Evolutionary conservation across 2,329 filamentous ascomycete genomes (phyloP), one percentile per base, ranked within the genome.

Genomic region (Fusarium lateritium): DNA sequence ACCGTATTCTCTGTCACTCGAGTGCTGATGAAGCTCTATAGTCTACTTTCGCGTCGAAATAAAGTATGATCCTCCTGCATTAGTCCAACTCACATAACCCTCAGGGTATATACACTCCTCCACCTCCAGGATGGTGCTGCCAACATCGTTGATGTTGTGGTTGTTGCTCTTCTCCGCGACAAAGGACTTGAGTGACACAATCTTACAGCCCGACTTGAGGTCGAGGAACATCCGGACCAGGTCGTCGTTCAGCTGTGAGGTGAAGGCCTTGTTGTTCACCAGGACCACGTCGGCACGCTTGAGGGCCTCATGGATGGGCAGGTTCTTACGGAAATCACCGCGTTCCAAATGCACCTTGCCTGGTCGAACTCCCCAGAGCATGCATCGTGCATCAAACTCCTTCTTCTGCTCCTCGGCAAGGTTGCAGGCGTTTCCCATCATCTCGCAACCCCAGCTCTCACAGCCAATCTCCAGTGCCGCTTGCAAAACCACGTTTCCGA

Each of bases 181-280:
- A 77, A 99, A 99, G 2, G 92, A 94, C 81, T 96, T 97, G 62
- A 99, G 86, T 52, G 94, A 97, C 42, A 98, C 91, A 58, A 99
- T 92, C 79, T 92, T 92, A 79, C 92, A 94, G 4, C 95, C 95
- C 56, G 92, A 87, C 80, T 98, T 98, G 67, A 98, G 84, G 76
- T 99, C 96, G 63, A 99, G 83, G 76, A 99, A 98, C 83, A 97
- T 93, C 73, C 93, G 89, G 70, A 95, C 89, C 45, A 99, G 84
- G 65, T 89, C 88, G 76, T 93, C 91, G 80, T 98, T 99, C 56
- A 98, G 87, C 72, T 91, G 86, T 15, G 94, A 91, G 7, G 91
- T 94, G 80, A 99, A 99, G 4, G 94, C 96, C 80, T 98, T 94
- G 81, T 99, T 99, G 83, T 99, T 99, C 74, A 98, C 95, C 26